Evolutionary conservation across 2,329 filamentous ascomycete species (phyloP).

Genomic region (Colletotrichum chlorophyti): DNA sequence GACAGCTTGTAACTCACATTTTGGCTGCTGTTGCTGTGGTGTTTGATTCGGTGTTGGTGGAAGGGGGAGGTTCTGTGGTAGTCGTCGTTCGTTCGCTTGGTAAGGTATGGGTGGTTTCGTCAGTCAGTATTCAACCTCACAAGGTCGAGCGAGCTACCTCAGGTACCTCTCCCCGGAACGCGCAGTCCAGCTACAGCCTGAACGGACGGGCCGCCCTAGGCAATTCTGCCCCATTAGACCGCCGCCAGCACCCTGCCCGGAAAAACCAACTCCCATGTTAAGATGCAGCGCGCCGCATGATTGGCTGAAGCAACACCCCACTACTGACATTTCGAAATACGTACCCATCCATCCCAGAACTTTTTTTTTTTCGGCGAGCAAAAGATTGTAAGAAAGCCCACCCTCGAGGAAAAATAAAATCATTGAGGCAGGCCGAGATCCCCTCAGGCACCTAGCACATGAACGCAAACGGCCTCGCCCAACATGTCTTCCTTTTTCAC

Average conservation of each 20-base stretch:
- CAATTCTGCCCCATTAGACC: constrained; percentile 42
- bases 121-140: constrained; percentile 24
- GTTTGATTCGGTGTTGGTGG: constrained; percentile 4
- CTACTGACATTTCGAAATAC: constrained; percentile 13
- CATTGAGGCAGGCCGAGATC: constrained; percentile 30
- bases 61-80: constrained; percentile 9
- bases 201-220: constrained; percentile 14
- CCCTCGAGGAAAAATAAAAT: constrained; percentile 33
- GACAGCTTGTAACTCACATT: constrained; percentile 35
- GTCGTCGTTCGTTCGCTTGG: constrained; percentile 21
- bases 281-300: not conserved
- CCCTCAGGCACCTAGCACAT: constrained; percentile 25
- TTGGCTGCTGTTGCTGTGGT: constrained; percentile 31
- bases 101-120: too few species aligned
- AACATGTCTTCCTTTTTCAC: constrained; percentile 97
- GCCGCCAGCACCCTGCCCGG: constrained; percentile 33
- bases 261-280: constrained; percentile 12
- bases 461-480: constrained; percentile 29
- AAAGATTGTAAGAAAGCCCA: constrained; percentile 26
- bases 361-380: constrained; percentile 50
- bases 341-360: constrained; percentile 37
- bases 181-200: constrained; percentile 54
- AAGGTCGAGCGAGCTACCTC: constrained; percentile 24
- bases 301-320: constrained; percentile 12
- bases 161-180: constrained; percentile 38